phyloP scores from a whole-genome alignment of 441 rosid genomes.

The Gossypium laxum region DNA sequence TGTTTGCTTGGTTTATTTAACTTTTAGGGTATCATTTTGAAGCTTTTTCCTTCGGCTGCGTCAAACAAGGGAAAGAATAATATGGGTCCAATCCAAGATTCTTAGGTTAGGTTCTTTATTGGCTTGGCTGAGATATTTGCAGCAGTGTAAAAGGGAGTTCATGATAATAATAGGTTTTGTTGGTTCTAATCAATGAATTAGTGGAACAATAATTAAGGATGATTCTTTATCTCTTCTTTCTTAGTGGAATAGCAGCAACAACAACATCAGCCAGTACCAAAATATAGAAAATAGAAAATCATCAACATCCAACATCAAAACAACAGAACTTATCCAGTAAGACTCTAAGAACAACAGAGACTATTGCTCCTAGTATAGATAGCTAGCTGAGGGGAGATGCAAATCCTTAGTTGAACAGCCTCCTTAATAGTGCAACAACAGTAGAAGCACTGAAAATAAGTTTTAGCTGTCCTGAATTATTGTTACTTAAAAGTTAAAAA shows the following conservation, averaged over 20 bases:
- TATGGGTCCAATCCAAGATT: background rate
- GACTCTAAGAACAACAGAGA: background rate
- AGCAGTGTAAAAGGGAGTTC: background rate
- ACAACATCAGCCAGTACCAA: background rate
- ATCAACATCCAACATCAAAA: background rate
- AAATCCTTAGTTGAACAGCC: background rate
- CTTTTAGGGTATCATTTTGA: background rate
- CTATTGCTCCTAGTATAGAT: background rate
- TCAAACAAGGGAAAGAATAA: constrained; percentile 1
- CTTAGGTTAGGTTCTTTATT: background rate
- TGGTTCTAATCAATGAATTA: background rate
- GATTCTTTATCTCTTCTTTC: background rate
- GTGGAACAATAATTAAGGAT: background rate
- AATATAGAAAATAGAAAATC: background rate
- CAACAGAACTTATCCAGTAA: background rate
- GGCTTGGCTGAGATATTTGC: background rate
- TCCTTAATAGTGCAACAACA: background rate
- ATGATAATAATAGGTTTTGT: background rate
- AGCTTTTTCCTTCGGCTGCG: background rate
- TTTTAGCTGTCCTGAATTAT: background rate
- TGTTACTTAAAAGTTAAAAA: background rate
- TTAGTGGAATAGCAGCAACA: background rate
- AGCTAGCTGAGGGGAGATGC: background rate
- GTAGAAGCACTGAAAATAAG: background rate
- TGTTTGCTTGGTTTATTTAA: background rate